Conservation (phyloP, 345 rosid genomes). For the Gossypium thurberi region DNA sequence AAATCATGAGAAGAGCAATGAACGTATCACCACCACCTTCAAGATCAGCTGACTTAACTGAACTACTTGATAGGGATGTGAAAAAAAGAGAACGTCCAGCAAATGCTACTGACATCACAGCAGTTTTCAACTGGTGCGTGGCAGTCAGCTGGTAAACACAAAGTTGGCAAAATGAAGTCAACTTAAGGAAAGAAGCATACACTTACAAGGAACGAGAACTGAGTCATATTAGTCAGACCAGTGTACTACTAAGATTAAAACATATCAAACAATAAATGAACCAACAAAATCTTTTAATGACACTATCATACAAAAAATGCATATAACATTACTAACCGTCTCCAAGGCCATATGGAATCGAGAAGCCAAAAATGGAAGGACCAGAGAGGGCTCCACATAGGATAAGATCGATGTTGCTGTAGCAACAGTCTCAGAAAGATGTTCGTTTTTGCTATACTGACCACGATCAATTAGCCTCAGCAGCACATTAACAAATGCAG, state of each 20-base stretch:
- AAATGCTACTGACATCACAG: conserved; percentile 94
- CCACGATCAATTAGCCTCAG: conserved; percentile 93
- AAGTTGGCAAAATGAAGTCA: conserved; percentile 31
- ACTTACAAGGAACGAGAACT: conserved; percentile 3
- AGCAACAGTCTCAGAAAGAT: conserved; percentile 96
- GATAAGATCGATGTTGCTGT: conserved; percentile 88
- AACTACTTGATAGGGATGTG: conserved; percentile 48
- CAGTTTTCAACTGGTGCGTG: conserved; percentile 98
- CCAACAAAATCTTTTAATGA: conserved; percentile 1
- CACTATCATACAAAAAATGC: background rate
- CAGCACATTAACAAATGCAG: conserved; percentile 60
- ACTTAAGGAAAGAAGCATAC: conserved; percentile 20
- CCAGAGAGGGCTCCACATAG: conserved; percentile 89
- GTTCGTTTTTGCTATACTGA: conserved; percentile 97
- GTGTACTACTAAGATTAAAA: background rate
- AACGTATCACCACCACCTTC: conserved; percentile 38
- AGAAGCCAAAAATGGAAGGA: conserved; percentile 92
- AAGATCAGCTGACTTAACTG: conserved; percentile 45
- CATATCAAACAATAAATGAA: background rate
- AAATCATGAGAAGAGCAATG: conserved; percentile 65
- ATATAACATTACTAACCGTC: conserved; percentile 63
- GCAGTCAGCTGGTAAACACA: conserved; percentile 91
- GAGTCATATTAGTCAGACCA: background rate
- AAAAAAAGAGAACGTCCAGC: conserved; percentile 87
- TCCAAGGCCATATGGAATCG: conserved; percentile 95